Evolutionary conservation across 495 filamentous ascomycete species (phyloP), one percentile per base, ranked within the genome.

Genomic region (Endocarpon pusillum): DNA sequence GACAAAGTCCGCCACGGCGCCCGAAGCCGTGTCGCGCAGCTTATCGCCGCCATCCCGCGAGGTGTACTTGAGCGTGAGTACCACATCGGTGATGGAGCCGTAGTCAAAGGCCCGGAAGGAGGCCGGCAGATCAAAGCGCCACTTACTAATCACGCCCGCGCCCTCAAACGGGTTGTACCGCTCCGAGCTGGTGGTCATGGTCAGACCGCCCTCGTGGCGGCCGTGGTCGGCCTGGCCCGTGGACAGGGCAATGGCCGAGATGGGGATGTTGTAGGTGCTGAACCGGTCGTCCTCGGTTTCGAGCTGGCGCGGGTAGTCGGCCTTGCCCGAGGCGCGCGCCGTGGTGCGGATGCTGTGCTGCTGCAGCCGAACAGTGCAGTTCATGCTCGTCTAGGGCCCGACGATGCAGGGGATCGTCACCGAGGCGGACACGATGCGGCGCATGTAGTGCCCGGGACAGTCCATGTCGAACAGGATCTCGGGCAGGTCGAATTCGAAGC

Each of bases 371-470:
- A 55, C 20, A 3, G 42, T 54, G 38, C 41, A 42, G 43, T 57
- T 47, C 5, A 56, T 32, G 23, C 33, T 21, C 6, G 33, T 39
- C 34, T 48, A 46, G 1, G 52, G 48, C 0, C 49, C 53, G 21
- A 47, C 29, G 2, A 54, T 28, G 38, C 43, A 49, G 3, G 49
- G 49, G 15, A 58, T 40, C 4, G 42, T 32, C 1, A 58, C 14
- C 9, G 21, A 19, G n/a, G 42, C 33, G 19, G 36, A 36, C n/a
- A n/a, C n/a, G 41, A 59, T 55, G 5, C 52, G 44, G 0, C 58
- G 56, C n/a, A 25, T 34, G 46, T 53, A 61, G 42, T 63, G 58
- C 11, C 59, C 58, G 6, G 59, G 59, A 32, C 53, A 58, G 42
- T 64, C 59, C 16, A 59, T 32, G 35, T 64, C 59, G 32, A 57